Evolutionary conservation across 257 asterid genomes (phyloP).

Genomic region (Osmanthus fragrans): DNA sequence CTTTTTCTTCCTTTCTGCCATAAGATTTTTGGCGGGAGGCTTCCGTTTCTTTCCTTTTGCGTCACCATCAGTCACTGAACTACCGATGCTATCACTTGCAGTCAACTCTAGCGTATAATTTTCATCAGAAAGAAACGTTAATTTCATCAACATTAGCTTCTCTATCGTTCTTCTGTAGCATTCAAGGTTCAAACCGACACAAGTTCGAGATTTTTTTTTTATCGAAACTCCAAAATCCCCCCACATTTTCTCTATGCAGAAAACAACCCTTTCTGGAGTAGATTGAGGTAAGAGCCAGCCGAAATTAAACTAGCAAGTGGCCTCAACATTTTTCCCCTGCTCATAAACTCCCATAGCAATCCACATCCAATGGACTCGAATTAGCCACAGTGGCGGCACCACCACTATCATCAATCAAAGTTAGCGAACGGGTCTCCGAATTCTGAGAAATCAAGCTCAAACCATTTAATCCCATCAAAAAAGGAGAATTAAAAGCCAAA

Average conservation of each 20-base stretch:
- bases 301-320: conserved; percentile 72
- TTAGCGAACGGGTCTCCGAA: conserved; percentile 26
- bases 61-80: conserved; percentile 44
- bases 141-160: too few species aligned
- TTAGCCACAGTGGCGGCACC: conserved; percentile 26
- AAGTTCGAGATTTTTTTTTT: conserved; percentile 29
- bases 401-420: conserved; percentile 30
- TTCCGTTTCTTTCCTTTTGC: conserved; percentile 73
- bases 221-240: conserved; percentile 42
- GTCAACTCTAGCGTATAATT: conserved; percentile 15
- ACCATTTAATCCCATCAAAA: conserved; percentile 8
- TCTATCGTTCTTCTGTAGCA: too few species aligned
- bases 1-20: conserved; percentile 94
- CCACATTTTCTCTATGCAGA: conserved; percentile 19
- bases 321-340: conserved; percentile 65
- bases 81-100: conserved; percentile 41
- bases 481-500: too few species aligned
- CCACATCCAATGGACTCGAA: too few species aligned
- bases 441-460: conserved; percentile 36
- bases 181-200: conserved; percentile 56
- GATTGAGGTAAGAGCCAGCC: conserved; percentile 70
- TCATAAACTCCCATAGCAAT: conserved; percentile 21
- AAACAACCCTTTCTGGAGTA: conserved; percentile 90
- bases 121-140: too few species aligned
- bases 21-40: conserved; percentile 85